Evolutionary conservation across 192 early-diverging fungal species (phyloP).

Genomic region (Podila epicladia): DNA sequence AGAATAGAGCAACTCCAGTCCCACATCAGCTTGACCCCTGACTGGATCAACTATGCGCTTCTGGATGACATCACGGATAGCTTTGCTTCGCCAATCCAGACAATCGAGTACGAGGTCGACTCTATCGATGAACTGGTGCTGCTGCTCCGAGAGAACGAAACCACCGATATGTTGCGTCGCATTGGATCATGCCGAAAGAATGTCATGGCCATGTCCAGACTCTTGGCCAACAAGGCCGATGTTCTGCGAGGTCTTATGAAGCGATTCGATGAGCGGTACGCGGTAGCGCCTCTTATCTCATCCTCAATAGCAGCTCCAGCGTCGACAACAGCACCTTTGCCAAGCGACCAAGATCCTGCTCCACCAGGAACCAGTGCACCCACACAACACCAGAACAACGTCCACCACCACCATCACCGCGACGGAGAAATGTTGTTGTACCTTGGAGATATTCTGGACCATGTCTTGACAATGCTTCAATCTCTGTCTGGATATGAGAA

Average conservation of each 20-base stretch:
- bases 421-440: slow-evolving; percentile 71
- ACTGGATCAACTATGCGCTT: slow-evolving; percentile 96
- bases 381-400: not conserved
- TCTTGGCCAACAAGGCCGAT: slow-evolving; percentile 75
- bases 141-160: slow-evolving; percentile 88
- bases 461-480: slow-evolving; percentile 81
- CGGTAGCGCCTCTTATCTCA: slow-evolving; percentile 11
- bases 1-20: slow-evolving; percentile 85
- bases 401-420: not conserved
- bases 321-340: not conserved
- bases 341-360: not conserved
- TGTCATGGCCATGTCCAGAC: slow-evolving; percentile 71
- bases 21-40: slow-evolving; percentile 86
- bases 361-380: not conserved
- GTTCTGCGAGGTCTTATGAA: slow-evolving; percentile 78
- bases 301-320: not conserved
- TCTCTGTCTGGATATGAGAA: slow-evolving; percentile 78
- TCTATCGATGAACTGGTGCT: slow-evolving; percentile 93
- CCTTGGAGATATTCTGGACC: slow-evolving; percentile 82
- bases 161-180: slow-evolving; percentile 76
- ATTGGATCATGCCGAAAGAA: slow-evolving; percentile 78
- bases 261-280: slow-evolving; percentile 59
- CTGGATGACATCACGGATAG: slow-evolving; percentile 94
- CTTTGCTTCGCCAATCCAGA: slow-evolving; percentile 83
- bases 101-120: slow-evolving; percentile 94